Evolutionary conservation across 164 flowering plant genomes (phyloP), one percentile per base, ranked within the genome.

Genomic region (Saururus chinensis): DNA sequence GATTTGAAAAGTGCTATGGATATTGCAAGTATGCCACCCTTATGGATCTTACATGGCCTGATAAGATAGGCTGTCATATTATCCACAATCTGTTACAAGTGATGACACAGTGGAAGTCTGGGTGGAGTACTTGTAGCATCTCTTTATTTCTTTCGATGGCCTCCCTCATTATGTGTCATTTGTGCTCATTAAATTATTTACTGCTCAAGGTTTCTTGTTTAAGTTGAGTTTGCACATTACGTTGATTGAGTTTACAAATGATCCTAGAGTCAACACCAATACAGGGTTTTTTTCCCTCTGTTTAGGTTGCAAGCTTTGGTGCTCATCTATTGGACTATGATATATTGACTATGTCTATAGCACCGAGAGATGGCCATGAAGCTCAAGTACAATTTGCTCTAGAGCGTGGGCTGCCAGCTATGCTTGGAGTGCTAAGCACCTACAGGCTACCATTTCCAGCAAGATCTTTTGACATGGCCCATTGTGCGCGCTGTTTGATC

Each of bases 231-330:
- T 41, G 45, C 45, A 9, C 14, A 12, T 45, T 12, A 12, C 14
- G 16, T 45, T 12, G 49, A 12, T 45, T 45, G 14, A 8, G 17
- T 45, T 30, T 30, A 30, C 37, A 30, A 30, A 2, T 30, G 37
- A 30, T 30, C 37, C 37, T 30, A 30, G 37, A 2, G 6, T 30
- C 37, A 30, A 30, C 37, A 30, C 37, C 37, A 30, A 2, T 30
- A 2, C 37, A 17, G 16, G 14, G 14, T 45, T 45, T 1, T 41
- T 45, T 45, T 45, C 20, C 60, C 25, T 53, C 57, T 65, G 45
- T 30, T 48, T 59, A 85, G 91, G 91, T 85, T 64, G 91, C 84
- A 40, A 83, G 86, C 71, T 85, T 75, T 66, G 88, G 88, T 48
- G 87, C 82, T 0, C 49, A 63, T 63, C 68, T 85, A 26, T 53